Percentiles rank a stretch among this genome's conserved stretches.
phyloP scores from a whole-genome alignment of 2,329 filamentous ascomycete species.

The Exophiala sideris region DNA sequence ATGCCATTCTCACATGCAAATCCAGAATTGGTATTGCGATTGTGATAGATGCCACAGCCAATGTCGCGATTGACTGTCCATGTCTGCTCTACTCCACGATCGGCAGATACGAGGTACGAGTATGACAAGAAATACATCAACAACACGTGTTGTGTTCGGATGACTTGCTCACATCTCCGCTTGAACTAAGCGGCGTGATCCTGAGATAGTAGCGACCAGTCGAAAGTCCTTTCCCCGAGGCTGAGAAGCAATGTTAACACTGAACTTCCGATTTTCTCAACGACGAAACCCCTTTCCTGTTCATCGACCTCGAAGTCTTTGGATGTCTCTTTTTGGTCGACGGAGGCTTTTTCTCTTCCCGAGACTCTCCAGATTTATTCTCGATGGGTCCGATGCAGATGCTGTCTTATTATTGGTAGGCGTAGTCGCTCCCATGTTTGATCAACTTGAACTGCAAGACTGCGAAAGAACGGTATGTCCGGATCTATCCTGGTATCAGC shows the following conservation, averaged over 20 bases:
- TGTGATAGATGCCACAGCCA: no score
- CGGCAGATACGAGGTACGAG: no score
- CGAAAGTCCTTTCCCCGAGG: conserved; percentile 22
- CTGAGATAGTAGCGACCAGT: conserved; percentile 15
- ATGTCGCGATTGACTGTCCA: no score
- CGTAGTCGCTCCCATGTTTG: conserved; percentile 18
- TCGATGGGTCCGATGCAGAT: conserved; percentile 23
- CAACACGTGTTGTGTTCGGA: no score
- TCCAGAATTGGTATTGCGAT: no score
- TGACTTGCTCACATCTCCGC: no score
- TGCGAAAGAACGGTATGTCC: not conserved
- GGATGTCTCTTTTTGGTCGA: not conserved
- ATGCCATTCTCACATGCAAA: no score
- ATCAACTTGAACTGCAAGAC: conserved; percentile 19
- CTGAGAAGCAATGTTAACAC: conserved; percentile 16
- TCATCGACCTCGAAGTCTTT: conserved; percentile 15
- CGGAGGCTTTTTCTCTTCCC: conserved; percentile 15
- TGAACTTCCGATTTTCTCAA: conserved; percentile 14
- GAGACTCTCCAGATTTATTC: conserved; percentile 5
- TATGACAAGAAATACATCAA: no score
- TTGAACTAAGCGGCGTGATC: conserved; percentile 13
- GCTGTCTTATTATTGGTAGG: conserved; percentile 15
- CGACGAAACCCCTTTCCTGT: conserved; percentile 15
- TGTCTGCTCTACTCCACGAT: no score
- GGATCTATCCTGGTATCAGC: conserved; percentile 8